Evolutionary conservation across 2,329 filamentous ascomycete species (phyloP), one percentile per base, ranked within the genome.

Genomic region (Aspergillus niger): DNA sequence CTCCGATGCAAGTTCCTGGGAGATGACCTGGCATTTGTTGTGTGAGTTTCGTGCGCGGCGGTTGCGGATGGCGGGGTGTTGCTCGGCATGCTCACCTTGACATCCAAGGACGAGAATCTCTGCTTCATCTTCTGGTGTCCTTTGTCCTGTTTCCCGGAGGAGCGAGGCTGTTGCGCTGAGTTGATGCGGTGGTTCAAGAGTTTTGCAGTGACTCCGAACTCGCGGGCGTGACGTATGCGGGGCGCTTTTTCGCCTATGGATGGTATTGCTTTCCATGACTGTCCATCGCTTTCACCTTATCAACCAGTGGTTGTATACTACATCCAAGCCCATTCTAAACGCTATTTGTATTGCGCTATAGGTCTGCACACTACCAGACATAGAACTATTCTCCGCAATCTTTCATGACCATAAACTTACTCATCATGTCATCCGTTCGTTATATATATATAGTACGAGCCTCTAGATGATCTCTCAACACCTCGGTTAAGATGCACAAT

Each of bases 1-100:
- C 65, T 84, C 86, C 64, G 85, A 82, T 61, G 92, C 89, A 64
- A 99, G 90, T 84, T 99, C 95, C 75, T 96, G 91, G 59, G 92
- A 90, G 73, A 98, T 96, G 77, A 96, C 92, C 91, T 96, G 72
- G 10, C 55, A 38, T 56, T n/a, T 3, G 22, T 50, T 20, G 28
- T 63, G 47, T 56, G 30, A 47, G 32, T 44, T 44, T n/a, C 44
- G 55, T 52, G 52, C 28, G n/a, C 48, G 36, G 39, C 17, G 11
- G 24, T 17, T 30, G 28, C 11, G 4, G 36, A 11, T 24, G 26
- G 20, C 8, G 57, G 24, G 8, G 15, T 26, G 50, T n/a, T 61
- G 53, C 11, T 48, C 32, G 30, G 15, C 22, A 10, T 17, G 59
- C 65, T 22, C 70, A 84, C 83, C 79, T 84, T 83, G 60, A 85